Percentiles rank a stretch among this genome's conserved stretches.
Evolutionary conservation across 2,329 filamentous ascomycete species (phyloP).

Genomic region (Helicocarpus griseus): DNA sequence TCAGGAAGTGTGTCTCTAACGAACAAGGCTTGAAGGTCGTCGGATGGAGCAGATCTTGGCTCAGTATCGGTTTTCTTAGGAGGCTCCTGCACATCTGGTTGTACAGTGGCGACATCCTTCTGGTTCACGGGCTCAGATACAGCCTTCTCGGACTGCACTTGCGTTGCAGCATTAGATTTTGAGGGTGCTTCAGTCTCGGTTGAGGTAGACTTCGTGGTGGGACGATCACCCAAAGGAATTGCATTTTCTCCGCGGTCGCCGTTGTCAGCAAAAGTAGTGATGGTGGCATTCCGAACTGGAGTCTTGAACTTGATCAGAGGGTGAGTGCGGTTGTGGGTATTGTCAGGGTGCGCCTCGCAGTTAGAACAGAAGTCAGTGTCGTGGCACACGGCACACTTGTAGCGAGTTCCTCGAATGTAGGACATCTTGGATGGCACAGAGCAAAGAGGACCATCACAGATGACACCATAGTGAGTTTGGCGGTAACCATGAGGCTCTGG

Average conservation of each 20-base stretch:
- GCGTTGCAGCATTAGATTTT: slow-evolving; percentile 44
- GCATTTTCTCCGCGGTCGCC: slow-evolving; percentile 51
- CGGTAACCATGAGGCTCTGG: slow-evolving; percentile 39
- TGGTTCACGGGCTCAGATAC: neutral
- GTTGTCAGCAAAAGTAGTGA: slow-evolving; percentile 75
- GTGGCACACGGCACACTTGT: slow-evolving; percentile 94
- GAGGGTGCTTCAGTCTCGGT: slow-evolving; percentile 41
- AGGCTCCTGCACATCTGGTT: slow-evolving; percentile 12
- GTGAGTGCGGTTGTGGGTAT: slow-evolving; percentile 88
- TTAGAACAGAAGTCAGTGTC: slow-evolving; percentile 91
- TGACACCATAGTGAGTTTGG: slow-evolving; percentile 66
- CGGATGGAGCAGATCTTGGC: slow-evolving; percentile 27
- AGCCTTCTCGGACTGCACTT: slow-evolving; percentile 57
- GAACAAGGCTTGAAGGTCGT: slow-evolving; percentile 56
- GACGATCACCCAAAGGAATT: slow-evolving; percentile 62
- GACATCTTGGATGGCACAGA: slow-evolving; percentile 29
- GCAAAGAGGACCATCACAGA: slow-evolving; percentile 91
- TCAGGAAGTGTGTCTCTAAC: slow-evolving; percentile 70
- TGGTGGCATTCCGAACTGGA: slow-evolving; percentile 75
- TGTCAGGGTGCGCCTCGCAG: slow-evolving; percentile 80
- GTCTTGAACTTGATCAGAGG: slow-evolving; percentile 96
- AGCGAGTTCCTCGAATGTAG: slow-evolving; percentile 74
- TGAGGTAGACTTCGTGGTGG: slow-evolving; percentile 37
- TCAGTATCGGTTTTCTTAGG: slow-evolving; percentile 8
- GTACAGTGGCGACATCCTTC: neutral